phyloP scores from a whole-genome alignment of 2,329 filamentous ascomycete species.

The Myriosclerotinia curreyana region DNA sequence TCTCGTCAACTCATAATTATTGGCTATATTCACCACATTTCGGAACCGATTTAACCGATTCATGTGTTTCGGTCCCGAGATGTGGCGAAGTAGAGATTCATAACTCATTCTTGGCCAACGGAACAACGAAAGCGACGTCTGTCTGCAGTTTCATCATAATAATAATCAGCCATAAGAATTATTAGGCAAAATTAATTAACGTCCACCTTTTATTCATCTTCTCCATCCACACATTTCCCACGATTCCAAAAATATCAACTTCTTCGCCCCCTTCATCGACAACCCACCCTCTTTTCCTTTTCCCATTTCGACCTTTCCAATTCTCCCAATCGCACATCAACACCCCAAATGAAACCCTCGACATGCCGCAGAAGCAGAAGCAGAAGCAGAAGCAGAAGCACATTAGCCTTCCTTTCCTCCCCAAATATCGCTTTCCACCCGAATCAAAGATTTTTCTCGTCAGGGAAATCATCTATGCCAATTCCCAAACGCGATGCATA shows the following conservation, averaged over 20 bases:
- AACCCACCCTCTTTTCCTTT: background rate
- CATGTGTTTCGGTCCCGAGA: background rate
- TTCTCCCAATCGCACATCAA: background rate
- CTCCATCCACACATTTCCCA: background rate
- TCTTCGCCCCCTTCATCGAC: background rate
- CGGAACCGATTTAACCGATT: background rate
- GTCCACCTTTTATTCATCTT: background rate
- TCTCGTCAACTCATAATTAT: background rate
- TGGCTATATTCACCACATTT: rapidly evolving
- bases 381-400: too few species aligned
- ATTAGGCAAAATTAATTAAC: background rate
- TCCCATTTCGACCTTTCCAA: background rate
- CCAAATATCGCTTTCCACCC: background rate
- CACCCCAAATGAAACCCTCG: background rate
- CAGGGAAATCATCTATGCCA: background rate
- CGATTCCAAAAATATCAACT: conserved; percentile 7
- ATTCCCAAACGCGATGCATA: background rate
- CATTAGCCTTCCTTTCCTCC: background rate
- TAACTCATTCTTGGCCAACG: background rate
- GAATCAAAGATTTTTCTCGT: background rate
- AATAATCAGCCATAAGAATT: background rate
- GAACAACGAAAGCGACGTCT: too few species aligned
- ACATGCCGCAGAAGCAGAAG: conserved; percentile 3
- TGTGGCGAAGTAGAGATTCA: background rate
- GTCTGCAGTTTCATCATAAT: too few species aligned